phyloP scores from a whole-genome alignment of 2,329 filamentous ascomycete genomes.

The Alternaria triticina region DNA sequence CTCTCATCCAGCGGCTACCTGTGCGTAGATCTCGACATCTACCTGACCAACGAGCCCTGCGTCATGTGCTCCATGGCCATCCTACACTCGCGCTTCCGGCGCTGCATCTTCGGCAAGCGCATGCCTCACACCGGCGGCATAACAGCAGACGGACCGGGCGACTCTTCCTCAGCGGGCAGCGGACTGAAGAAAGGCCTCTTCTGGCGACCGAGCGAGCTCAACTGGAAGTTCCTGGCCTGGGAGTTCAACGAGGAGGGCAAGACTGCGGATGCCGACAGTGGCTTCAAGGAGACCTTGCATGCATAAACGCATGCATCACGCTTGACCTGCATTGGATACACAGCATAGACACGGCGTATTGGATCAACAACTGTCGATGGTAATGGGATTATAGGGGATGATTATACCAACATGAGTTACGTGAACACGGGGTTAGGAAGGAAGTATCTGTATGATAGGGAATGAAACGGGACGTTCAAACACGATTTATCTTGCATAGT shows the following conservation, averaged over 20 bases:
- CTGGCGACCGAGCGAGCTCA: conserved; percentile 74
- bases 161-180: conserved; percentile 14
- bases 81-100: conserved; percentile 88
- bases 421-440: not conserved
- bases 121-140: conserved; percentile 85
- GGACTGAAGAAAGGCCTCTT: conserved; percentile 65
- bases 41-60: conserved; percentile 94
- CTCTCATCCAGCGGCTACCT: conserved; percentile 84
- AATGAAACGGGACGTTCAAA: conserved; percentile 5
- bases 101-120: conserved; percentile 78
- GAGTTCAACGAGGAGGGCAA: conserved; percentile 61
- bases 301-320: conserved; percentile 20
- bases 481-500: too few relatives aligned
- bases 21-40: conserved; percentile 91
- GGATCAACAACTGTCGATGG: conserved; percentile 18
- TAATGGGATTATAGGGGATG: conserved; percentile 3
- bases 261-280: conserved; percentile 7
- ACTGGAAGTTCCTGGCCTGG: conserved; percentile 86
- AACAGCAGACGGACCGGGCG: conserved; percentile 66
- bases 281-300: conserved; percentile 38
- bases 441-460: not conserved
- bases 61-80: conserved; percentile 97
- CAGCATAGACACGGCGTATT: conserved; percentile 30
- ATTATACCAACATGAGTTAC: not conserved
- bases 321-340: conserved; percentile 29